Conservation (phyloP, 441 rosid genomes). For the Corymbia calophylla region DNA sequence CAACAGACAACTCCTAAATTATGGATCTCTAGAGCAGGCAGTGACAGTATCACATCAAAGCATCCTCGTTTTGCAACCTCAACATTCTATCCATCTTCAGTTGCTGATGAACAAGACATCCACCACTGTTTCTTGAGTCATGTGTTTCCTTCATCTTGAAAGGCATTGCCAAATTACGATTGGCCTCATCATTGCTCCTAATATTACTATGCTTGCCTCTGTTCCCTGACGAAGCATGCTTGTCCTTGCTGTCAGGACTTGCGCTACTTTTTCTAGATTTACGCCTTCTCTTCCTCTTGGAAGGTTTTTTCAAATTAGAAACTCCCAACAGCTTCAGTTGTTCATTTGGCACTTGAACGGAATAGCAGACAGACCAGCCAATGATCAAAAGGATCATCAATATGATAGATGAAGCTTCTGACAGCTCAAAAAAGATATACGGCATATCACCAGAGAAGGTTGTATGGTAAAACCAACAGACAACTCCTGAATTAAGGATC, state of each 20-base stretch:
- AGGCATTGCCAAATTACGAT: background rate
- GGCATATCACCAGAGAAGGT: conserved; percentile 1
- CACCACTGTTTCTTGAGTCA: background rate
- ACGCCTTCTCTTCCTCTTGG: conserved; percentile 31
- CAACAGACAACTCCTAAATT: conserved; percentile 23
- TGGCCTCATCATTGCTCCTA: background rate
- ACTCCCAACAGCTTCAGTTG: conserved; percentile 7
- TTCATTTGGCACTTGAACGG: conserved; percentile 14
- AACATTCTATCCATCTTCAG: background rate
- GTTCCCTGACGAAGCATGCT: conserved; percentile 14
- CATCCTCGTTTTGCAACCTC: background rate
- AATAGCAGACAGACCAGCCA: conserved; percentile 18
- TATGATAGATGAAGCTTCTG: conserved; percentile 9
- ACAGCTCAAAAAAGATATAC: conserved; percentile 2
- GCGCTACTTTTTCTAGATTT: conserved; percentile 43
- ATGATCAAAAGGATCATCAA: conserved; percentile 17
- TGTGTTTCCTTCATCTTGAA: background rate
- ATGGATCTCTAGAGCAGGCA: conserved; percentile 23
- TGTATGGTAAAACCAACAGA: conserved; percentile 13
- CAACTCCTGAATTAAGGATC: conserved; percentile 21
- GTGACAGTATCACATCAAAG: conserved; percentile 10
- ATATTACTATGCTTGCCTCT: conserved; percentile 4
- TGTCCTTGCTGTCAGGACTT: conserved; percentile 25
- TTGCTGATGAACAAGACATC: background rate
- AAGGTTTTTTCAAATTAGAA: background rate